Evolutionary conservation across 306 rosid species (phyloP).

Genomic region (Malus fusca): DNA sequence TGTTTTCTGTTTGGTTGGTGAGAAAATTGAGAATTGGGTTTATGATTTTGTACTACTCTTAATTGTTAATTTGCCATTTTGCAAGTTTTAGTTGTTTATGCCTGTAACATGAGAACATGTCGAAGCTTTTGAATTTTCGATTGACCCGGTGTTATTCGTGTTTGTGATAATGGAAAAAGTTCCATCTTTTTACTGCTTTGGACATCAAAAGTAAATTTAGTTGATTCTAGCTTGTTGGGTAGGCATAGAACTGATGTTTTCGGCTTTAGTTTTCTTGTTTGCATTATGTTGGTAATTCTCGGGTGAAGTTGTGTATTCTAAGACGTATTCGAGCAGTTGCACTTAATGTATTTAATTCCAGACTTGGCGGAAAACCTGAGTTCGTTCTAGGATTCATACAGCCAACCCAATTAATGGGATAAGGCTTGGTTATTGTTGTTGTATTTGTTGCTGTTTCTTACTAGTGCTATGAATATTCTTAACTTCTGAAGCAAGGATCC

Average conservation of each 20-base stretch:
- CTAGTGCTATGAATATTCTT: neutral
- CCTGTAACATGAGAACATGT: neutral
- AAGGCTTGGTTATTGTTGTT: too few relatives aligned
- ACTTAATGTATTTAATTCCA: neutral
- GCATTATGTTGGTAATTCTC: neutral
- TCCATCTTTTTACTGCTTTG: neutral
- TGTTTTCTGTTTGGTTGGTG: neutral
- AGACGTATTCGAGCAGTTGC: neutral
- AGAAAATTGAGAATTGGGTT: neutral
- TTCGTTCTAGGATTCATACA: too few relatives aligned
- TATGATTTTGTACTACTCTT: neutral
- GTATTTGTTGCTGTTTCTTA: neutral
- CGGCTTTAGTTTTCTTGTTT: neutral
- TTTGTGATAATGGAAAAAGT: neutral
- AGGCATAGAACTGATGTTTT: neutral
- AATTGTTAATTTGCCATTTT: neutral
- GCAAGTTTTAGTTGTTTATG: neutral
- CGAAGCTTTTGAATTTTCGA: neutral
- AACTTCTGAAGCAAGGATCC: neutral
- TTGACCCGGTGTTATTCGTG: neutral
- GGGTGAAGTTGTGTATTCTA: neutral
- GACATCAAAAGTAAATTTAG: too few relatives aligned
- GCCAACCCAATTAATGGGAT: too few relatives aligned
- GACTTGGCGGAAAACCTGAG: neutral
- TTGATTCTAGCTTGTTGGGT: neutral